phyloP scores from a whole-genome alignment of 176 grass and related monocot genomes.

The Hsuehochloa calcarea region DNA sequence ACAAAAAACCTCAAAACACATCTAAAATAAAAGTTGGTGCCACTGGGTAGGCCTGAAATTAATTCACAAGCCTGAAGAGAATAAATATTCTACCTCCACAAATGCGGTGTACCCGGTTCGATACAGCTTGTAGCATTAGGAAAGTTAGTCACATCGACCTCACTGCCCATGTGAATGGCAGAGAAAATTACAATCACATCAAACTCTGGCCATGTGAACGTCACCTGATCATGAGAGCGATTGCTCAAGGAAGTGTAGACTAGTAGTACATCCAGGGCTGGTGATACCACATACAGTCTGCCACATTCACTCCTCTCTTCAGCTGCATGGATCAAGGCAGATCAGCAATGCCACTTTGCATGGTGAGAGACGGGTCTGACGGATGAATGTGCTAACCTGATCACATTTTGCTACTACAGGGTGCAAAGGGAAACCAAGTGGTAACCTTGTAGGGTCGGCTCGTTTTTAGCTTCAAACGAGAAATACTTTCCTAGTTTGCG shows the following conservation, averaged over 20 bases:
- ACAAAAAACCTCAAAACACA: neutral
- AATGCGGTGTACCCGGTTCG: neutral
- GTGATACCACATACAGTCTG: neutral
- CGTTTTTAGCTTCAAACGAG: conserved; percentile 22
- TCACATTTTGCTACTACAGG: conserved; percentile 11
- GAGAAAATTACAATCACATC: neutral
- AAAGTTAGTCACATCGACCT: conserved; percentile 14
- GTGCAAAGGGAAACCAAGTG: conserved; percentile 31
- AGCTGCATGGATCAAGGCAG: conserved; percentile 3
- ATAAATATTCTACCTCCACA: neutral
- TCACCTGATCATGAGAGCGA: conserved; percentile 5
- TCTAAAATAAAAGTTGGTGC: neutral
- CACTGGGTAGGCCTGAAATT: neutral
- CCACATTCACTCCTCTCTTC: neutral
- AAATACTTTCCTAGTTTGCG: conserved; percentile 23
- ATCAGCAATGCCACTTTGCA: neutral
- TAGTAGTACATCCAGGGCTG: neutral
- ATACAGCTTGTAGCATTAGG: neutral
- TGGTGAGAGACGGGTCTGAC: neutral
- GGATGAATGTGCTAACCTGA: conserved; percentile 24
- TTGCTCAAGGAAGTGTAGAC: neutral
- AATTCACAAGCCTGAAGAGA: neutral
- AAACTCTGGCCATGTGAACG: conserved; percentile 13
- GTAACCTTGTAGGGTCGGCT: conserved; percentile 21
- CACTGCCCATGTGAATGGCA: neutral